phyloP scores from a whole-genome alignment of 345 rosid genomes.

The Populus pruinosa region DNA sequence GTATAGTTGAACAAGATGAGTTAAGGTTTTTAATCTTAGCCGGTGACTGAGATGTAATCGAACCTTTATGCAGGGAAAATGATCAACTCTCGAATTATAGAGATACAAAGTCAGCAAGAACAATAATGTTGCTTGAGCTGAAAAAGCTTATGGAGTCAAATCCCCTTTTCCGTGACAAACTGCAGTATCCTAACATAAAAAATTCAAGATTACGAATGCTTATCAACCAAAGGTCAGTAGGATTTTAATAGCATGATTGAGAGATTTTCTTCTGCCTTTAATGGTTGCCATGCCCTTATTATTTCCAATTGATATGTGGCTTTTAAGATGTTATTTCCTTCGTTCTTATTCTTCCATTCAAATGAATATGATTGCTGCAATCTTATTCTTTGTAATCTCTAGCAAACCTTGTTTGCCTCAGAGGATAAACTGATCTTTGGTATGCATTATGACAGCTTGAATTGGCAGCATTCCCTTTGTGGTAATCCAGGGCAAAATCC shows the following conservation, averaged over 20 bases:
- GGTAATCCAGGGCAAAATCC: conserved; percentile 34
- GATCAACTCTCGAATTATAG: conserved; percentile 22
- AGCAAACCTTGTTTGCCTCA: background rate
- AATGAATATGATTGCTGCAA: background rate
- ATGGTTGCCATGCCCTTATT: background rate
- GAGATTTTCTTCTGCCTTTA: background rate
- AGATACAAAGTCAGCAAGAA: conserved; percentile 22
- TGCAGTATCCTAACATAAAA: conserved; percentile 25
- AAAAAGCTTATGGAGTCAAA: conserved; percentile 21
- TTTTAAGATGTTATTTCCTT: background rate
- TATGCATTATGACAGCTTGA: conserved; percentile 35
- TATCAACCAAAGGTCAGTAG: conserved; percentile 36
- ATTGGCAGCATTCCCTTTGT: conserved; percentile 48
- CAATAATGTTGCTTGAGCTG: conserved; percentile 22
- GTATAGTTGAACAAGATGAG: background rate
- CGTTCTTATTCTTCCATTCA: background rate
- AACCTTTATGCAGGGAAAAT: conserved; percentile 17
- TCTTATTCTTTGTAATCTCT: background rate
- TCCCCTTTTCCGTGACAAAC: conserved; percentile 21
- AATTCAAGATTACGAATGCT: conserved; percentile 31
- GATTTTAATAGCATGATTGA: background rate
- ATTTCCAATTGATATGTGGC: background rate
- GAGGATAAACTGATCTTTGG: conserved; percentile 5
- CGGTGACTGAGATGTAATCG: background rate
- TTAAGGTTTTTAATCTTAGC: background rate